Percentiles rank a stretch among this genome's conserved stretches.
These are phyloP conservation scores for Myochromella boudieri DNA, from an alignment of 768 basidiomycete species.

Conservation along the genomic window DNA sequence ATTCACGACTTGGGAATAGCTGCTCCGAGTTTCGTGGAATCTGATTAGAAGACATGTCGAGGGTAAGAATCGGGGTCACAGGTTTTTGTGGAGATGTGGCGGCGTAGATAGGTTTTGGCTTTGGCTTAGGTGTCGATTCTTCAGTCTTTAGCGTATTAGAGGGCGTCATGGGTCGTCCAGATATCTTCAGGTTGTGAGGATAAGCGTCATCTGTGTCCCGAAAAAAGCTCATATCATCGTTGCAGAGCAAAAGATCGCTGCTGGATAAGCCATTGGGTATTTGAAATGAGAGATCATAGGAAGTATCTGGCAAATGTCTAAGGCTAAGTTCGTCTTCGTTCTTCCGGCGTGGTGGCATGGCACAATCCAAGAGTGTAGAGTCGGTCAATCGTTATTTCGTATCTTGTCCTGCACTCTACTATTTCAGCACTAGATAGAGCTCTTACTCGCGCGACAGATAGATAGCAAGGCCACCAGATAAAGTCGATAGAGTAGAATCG, in stretches of 20 bases:
- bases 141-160: slow-evolving; percentile 36
- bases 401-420: not conserved
- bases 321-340: slow-evolving; percentile 44
- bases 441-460: no score
- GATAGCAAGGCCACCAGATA: no score
- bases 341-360: slow-evolving; percentile 25
- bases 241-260: slow-evolving; percentile 52
- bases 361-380: no score
- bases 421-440: not conserved
- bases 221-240: slow-evolving; percentile 50
- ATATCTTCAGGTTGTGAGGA: slow-evolving; percentile 36
- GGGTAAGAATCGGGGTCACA: not conserved
- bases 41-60: slow-evolving; percentile 3
- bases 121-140: slow-evolving; percentile 27
- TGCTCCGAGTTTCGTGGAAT: no score
- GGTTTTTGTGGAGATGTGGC: not conserved
- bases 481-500: no score
- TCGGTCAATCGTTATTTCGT: no score
- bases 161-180: slow-evolving; percentile 23
- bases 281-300: slow-evolving; percentile 54
- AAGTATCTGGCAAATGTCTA: slow-evolving; percentile 55
- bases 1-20: no score
- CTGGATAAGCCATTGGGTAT: slow-evolving; percentile 41
- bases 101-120: not conserved
- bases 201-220: slow-evolving; percentile 33